Evolutionary conservation across 805 yeast species (phyloP).

Genomic region (Debaryomyces maramus): DNA sequence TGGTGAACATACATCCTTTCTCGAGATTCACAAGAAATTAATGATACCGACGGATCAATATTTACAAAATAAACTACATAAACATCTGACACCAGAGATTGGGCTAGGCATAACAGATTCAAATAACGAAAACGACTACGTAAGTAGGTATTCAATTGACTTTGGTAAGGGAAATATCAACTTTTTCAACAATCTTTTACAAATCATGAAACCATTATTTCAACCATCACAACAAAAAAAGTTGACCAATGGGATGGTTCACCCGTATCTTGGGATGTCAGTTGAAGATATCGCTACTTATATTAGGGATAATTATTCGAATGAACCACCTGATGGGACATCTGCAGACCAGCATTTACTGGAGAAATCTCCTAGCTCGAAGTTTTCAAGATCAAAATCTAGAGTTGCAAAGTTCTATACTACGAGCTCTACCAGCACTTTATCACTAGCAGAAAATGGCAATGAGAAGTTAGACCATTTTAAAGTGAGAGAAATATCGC

Average conservation of each 20-base stretch:
- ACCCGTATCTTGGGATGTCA: conserved; percentile 25
- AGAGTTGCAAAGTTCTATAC: conserved; percentile 8
- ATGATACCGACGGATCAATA: conserved; percentile 38
- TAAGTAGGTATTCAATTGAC: conserved; percentile 16
- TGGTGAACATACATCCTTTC: conserved; percentile 21
- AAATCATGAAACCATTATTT: conserved; percentile 24
- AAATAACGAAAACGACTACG: conserved; percentile 10
- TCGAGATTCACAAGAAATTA: conserved; percentile 30
- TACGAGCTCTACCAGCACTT: conserved; percentile 13
- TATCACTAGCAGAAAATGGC: conserved; percentile 8
- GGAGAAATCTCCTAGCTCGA: not conserved
- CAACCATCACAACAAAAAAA: conserved; percentile 24
- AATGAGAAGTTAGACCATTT: conserved; percentile 23
- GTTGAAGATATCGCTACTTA: conserved; percentile 29
- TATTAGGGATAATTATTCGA: conserved; percentile 20
- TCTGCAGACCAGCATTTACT: not conserved
- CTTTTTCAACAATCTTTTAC: conserved; percentile 20
- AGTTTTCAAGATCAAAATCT: conserved; percentile 1
- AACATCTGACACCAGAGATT: conserved; percentile 13
- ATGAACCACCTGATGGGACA: not conserved
- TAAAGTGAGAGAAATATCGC: conserved; percentile 27
- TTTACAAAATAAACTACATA: conserved; percentile 22
- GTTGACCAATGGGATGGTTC: conserved; percentile 20
- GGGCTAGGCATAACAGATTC: conserved; percentile 19
- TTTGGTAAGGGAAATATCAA: conserved; percentile 17